These are phyloP conservation scores for Aureobasidium sp. DNA, from an alignment of 2,329 filamentous ascomycete species.

Conservation along the genomic window DNA sequence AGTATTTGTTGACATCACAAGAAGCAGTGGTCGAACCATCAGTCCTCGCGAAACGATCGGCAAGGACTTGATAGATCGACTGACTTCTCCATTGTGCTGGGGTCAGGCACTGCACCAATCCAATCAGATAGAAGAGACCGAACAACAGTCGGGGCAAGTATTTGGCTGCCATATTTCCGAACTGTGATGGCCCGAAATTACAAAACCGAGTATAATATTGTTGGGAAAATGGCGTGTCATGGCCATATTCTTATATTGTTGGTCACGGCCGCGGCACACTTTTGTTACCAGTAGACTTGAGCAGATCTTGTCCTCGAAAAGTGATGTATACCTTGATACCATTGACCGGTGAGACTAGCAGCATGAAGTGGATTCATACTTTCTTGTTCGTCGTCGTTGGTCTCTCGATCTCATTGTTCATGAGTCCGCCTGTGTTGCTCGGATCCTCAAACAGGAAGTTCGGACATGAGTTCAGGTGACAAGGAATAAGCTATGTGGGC, in stretches of 20 bases:
- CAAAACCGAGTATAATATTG: neutral
- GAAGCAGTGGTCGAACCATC: conserved; percentile 31
- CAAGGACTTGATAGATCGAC: conserved; percentile 32
- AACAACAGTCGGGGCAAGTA: neutral
- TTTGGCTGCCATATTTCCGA: neutral
- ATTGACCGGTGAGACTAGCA: neutral
- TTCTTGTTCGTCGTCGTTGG: neutral
- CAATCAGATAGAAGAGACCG: neutral
- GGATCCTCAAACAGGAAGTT: neutral
- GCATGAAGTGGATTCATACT: neutral
- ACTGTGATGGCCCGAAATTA: neutral
- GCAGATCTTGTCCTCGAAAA: neutral
- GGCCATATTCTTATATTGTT: neutral
- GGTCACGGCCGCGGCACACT: neutral
- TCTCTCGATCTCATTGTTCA: neutral
- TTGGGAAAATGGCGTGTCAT: neutral
- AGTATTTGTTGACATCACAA: conserved; percentile 37
- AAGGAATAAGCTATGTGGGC: neutral
- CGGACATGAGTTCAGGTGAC: neutral
- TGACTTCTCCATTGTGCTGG: conserved; percentile 29
- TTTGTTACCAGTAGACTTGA: neutral
- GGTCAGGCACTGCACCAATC: conserved; percentile 2
- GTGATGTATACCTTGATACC: neutral
- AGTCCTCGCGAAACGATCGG: conserved; percentile 28
- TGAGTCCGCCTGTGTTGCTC: neutral